phyloP scores from a whole-genome alignment of 805 yeast genomes.

The Yarrowia sp. region DNA sequence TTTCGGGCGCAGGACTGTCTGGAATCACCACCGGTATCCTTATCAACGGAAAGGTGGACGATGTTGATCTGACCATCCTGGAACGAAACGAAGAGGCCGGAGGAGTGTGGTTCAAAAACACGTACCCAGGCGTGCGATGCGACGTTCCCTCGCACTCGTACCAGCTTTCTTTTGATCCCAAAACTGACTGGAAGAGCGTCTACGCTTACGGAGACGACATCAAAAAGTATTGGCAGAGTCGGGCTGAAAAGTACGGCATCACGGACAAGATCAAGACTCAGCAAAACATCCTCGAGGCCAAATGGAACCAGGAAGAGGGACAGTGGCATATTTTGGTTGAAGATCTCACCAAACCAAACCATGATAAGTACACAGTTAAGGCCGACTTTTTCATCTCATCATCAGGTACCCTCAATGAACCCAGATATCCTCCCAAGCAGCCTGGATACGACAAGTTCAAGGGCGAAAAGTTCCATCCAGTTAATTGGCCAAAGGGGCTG shows the following conservation, averaged over 20 bases:
- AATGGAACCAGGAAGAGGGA: constrained; percentile 27
- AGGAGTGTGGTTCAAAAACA: constrained; percentile 33
- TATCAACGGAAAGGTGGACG: constrained; percentile 31
- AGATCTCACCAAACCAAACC: not conserved
- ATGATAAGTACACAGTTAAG: constrained; percentile 27
- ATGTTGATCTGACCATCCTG: constrained; percentile 32
- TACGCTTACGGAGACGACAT: constrained; percentile 34
- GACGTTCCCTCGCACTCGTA: constrained; percentile 36
- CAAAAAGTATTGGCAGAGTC: constrained; percentile 31
- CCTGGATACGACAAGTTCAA: constrained; percentile 34
- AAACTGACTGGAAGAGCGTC: constrained; percentile 33
- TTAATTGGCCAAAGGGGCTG: constrained; percentile 36
- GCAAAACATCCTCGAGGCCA: constrained; percentile 29
- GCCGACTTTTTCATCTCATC: constrained; percentile 33
- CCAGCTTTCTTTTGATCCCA: constrained; percentile 35
- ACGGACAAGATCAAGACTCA: constrained; percentile 29
- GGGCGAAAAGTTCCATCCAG: constrained; percentile 37
- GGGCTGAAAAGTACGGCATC: constrained; percentile 32
- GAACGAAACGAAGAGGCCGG: constrained; percentile 35
- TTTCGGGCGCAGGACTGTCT: constrained; percentile 36
- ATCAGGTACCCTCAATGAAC: constrained; percentile 34
- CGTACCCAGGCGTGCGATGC: constrained; percentile 33
- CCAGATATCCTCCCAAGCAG: constrained; percentile 34
- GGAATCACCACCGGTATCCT: constrained; percentile 34
- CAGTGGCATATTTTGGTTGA: constrained; percentile 27